Conservation (phyloP, 179 eudicot species). For the Heliamphora pulchella region DNA sequence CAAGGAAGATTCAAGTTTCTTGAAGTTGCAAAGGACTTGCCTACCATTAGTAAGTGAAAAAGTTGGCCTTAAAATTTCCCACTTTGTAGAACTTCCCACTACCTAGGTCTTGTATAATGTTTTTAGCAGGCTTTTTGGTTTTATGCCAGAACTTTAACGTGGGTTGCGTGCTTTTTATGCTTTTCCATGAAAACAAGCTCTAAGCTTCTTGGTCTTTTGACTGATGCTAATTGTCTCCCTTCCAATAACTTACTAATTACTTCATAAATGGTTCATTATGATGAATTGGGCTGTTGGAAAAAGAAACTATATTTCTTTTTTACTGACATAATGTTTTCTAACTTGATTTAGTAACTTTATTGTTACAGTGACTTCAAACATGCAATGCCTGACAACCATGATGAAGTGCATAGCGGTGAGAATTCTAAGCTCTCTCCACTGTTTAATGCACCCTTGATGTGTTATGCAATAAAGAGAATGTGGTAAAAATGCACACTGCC, state of each 20-base stretch:
- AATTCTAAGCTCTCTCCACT: neutral
- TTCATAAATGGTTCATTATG: neutral
- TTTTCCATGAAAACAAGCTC: neutral
- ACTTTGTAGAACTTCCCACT: neutral
- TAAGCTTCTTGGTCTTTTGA: no score
- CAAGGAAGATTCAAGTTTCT: constrained; percentile 54
- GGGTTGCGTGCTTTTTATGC: neutral
- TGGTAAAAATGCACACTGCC: neutral
- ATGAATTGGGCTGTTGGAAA: neutral
- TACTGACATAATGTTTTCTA: neutral
- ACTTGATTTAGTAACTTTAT: constrained; percentile 4
- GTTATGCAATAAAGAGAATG: neutral
- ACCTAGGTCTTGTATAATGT: neutral
- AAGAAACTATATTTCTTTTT: neutral
- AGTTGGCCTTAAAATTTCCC: neutral
- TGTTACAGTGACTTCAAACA: constrained; percentile 55
- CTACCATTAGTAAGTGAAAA: constrained; percentile 60
- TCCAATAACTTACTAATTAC: neutral
- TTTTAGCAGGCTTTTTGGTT: neutral
- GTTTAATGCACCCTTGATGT: neutral
- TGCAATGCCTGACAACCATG: constrained; percentile 60
- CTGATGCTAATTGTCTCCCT: neutral
- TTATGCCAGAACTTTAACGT: neutral
- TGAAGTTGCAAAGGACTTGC: constrained; percentile 59
- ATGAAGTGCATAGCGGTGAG: constrained; percentile 86